Percentiles rank a stretch among this genome's conserved stretches.
These are phyloP conservation scores for Ilex aquifolium DNA, from an alignment of 257 asterid species.

Conservation along the genomic window DNA sequence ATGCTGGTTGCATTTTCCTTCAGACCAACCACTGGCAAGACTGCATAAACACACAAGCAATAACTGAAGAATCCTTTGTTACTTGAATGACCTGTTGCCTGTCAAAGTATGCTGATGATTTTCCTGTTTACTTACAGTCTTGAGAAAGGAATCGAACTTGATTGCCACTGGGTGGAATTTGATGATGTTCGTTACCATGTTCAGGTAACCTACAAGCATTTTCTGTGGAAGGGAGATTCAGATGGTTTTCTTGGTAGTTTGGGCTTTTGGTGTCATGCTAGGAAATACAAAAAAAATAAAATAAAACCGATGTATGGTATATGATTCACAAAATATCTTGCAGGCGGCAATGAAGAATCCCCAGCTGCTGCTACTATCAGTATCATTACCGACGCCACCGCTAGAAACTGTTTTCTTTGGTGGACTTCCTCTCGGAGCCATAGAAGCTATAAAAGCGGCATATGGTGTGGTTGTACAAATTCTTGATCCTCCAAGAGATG, in stretches of 20 bases:
- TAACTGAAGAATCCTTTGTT: no score
- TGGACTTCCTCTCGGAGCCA: conserved; percentile 88
- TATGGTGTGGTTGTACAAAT: conserved; percentile 79
- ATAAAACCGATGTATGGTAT: background rate
- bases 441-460: conserved; percentile 86
- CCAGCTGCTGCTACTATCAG: conserved; percentile 59
- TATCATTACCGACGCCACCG: conserved; percentile 84
- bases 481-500: conserved; percentile 98
- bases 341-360: conserved; percentile 86
- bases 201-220: conserved; percentile 51
- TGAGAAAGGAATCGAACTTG: conserved; percentile 91
- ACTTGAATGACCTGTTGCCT: background rate
- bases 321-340: conserved; percentile 14
- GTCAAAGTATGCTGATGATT: background rate
- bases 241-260: background rate
- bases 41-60: no score
- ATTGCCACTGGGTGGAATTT: conserved; percentile 88
- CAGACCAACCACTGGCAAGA: no score
- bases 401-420: conserved; percentile 77
- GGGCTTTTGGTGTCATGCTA: conserved; percentile 5
- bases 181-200: conserved; percentile 87
- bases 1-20: no score
- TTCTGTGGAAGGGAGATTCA: background rate
- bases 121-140: conserved; percentile 40
- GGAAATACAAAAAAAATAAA: background rate